A percentile compares a stretch with the other conserved stretches of the same genome.
Conservation (phyloP, 2,329 filamentous ascomycete species). For the Tympanopsis confertula region DNA sequence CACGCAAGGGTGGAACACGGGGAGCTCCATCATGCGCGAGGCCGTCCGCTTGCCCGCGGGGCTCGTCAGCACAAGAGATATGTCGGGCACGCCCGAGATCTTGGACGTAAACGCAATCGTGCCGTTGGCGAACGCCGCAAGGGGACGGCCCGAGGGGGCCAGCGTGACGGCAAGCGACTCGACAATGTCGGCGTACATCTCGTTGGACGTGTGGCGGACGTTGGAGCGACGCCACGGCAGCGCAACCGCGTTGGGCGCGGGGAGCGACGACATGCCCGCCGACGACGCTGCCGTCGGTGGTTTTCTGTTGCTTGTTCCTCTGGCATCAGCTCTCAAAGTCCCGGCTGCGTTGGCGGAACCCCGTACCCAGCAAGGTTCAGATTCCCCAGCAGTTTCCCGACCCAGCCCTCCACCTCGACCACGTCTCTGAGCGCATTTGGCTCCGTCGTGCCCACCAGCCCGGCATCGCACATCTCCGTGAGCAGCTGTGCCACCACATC, state of each 20-base stretch:
- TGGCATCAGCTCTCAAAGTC: conserved; percentile 22
- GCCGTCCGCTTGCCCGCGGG: conserved; percentile 73
- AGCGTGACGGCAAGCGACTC: conserved; percentile 81
- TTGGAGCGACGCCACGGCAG: conserved; percentile 85
- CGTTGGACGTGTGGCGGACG: conserved; percentile 90
- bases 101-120: conserved; percentile 92
- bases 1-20: conserved; percentile 93
- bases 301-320: conserved; percentile 3
- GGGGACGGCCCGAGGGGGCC: conserved; percentile 76
- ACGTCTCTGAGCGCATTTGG: conserved; percentile 83
- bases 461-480: conserved; percentile 92
- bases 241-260: conserved; percentile 35
- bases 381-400: conserved; percentile 78
- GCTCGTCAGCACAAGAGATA: conserved; percentile 71
- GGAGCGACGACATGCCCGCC: conserved; percentile 20
- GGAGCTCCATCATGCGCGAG: conserved; percentile 65
- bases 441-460: conserved; percentile 80
- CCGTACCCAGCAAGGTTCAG: conserved; percentile 69
- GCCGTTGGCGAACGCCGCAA: conserved; percentile 79
- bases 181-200: conserved; percentile 90
- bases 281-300: conserved; percentile 1
- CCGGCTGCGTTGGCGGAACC: conserved; percentile 23
- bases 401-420: conserved; percentile 80
- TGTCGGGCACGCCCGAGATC: conserved; percentile 84
- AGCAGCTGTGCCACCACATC: conserved; percentile 88